Conservation (phyloP, 495 filamentous ascomycete genomes). For the Talaromyces adpressus region DNA sequence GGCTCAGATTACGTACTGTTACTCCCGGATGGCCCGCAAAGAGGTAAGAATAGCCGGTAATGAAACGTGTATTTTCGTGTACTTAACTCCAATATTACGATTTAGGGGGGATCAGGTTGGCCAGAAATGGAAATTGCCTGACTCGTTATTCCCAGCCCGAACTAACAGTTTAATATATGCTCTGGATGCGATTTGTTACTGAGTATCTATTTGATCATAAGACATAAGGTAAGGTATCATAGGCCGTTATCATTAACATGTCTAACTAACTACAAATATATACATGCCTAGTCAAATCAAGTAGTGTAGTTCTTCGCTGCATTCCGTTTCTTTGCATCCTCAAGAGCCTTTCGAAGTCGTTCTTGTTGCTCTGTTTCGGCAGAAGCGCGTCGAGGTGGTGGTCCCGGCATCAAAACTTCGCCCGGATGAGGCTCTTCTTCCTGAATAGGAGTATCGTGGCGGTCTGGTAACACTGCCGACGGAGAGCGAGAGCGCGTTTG, state of each 20-base stretch:
- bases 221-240: background rate
- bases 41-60: background rate
- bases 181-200: no score
- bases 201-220: background rate
- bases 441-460: slow-evolving; percentile 1
- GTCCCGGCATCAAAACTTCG: slow-evolving; percentile 15
- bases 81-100: background rate
- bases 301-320: slow-evolving; percentile 23
- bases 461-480: background rate
- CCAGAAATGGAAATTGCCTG: background rate
- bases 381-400: slow-evolving; percentile 11
- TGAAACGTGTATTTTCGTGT: background rate
- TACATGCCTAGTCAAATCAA: background rate
- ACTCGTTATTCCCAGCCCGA: background rate
- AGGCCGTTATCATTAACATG: background rate
- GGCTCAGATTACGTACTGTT: background rate
- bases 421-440: slow-evolving; percentile 10
- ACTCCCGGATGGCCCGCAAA: background rate
- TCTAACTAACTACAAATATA: background rate
- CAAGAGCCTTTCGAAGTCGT: slow-evolving; percentile 38
- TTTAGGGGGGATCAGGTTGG: background rate
- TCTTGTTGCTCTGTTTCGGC: slow-evolving; percentile 34
- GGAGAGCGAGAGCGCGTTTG: slow-evolving; percentile 6
- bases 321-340: slow-evolving; percentile 45
- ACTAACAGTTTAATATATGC: background rate